Base-by-base conservation (phyloP, 768 basidiomycete genomes). In the Leccinum imitatum region DNA sequence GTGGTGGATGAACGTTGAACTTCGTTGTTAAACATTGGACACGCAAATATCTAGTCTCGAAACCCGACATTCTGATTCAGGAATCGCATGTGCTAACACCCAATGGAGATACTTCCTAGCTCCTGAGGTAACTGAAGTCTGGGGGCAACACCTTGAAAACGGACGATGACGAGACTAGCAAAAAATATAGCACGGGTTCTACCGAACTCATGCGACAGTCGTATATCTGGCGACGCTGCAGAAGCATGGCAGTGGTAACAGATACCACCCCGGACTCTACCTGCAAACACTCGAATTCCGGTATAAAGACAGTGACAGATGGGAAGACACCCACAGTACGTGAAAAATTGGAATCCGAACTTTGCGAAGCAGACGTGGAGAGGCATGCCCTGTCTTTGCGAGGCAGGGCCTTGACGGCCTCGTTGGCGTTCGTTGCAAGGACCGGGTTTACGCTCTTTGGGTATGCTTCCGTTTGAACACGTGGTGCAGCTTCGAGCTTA, bases 361-460 rank as follows among this genome's bases (percentile, higher is more conserved):
- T 61, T 14, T 14, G 27, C 15, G 39, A 60, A 19, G 58, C 67
- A 54, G 69, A 65, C 19, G 56, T 68, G 2, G 51, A 62, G 37
- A 31, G 17, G 6, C 57, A 67, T 41, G 50, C 61, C 0, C 5
- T 64, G 27, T 60, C 69, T 27, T 63, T 71, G 55, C 61, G 65
- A 21, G 83, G 84, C 11, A 67, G 65, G 48, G 67, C 70, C 13
- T 71, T 86, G 50, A 83, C 80, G 19, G 77, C 75, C 9, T 78
- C 80, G 8, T 71, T 86, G 48, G 83, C 81, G 2, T 82, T 84
- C 63, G 82, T 84, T 13, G 81, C 83, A 23, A 84, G 84, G 41
- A 77, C 83, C 4, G 84, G 84, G 4, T 85, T 86, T 68, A 85
- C 82, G 11, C 74, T 84, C n/a, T 86, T 87, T 61, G 86, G 87